Conservation (phyloP, 495 filamentous ascomycete genomes). For the Xylaria cubensis region DNA sequence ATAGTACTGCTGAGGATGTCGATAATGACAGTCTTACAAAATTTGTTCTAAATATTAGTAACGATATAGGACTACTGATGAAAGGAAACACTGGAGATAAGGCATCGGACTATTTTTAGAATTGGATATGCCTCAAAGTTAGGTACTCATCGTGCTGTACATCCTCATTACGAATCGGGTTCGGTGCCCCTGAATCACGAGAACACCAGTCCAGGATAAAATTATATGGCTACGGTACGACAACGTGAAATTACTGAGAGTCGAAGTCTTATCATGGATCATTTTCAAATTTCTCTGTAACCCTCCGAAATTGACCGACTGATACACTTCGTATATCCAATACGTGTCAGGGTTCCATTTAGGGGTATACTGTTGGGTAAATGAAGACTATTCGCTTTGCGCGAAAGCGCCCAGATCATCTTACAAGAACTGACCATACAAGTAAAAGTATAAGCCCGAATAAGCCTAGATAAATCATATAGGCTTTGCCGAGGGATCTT, state of each 20-base stretch:
- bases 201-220: background rate
- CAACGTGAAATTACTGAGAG: background rate
- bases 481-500: background rate
- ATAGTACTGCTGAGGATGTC: background rate
- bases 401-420: background rate
- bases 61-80: background rate
- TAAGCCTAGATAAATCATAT: background rate
- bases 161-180: background rate
- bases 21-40: background rate
- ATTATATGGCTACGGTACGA: background rate
- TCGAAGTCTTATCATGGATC: background rate
- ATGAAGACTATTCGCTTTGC: background rate
- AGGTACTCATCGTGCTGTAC: background rate
- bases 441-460: background rate
- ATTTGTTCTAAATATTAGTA: background rate
- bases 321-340: background rate
- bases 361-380: background rate
- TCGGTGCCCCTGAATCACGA: background rate
- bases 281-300: background rate
- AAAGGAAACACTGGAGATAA: background rate
- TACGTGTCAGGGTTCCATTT: background rate
- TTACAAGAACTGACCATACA: background rate
- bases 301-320: background rate
- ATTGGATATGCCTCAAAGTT: background rate
- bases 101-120: background rate